Conservation (phyloP, 2,329 filamentous ascomycete genomes). For the Mycosphaerella sp. region DNA sequence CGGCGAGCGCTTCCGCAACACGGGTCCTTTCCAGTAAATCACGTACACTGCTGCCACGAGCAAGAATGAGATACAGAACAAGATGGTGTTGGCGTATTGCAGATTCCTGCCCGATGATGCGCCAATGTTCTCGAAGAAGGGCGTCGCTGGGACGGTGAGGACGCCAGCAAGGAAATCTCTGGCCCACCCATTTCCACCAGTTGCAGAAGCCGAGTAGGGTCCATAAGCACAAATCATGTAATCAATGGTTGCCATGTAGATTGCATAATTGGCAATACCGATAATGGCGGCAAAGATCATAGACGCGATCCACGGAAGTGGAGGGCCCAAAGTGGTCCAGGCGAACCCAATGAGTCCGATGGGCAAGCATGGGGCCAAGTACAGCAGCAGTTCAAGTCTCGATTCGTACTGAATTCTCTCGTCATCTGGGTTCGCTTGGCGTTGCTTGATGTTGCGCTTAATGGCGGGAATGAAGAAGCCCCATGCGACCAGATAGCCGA, state of each 20-base stretch:
- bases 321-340: constrained; percentile 61
- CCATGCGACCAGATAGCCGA: constrained; percentile 63
- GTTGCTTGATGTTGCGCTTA: constrained; percentile 48
- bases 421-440: constrained; percentile 45
- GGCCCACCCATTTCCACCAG: constrained; percentile 69
- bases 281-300: constrained; percentile 63
- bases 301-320: constrained; percentile 62
- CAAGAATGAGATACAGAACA: constrained; percentile 47
- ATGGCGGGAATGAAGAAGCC: constrained; percentile 52
- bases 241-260: constrained; percentile 66
- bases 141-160: constrained; percentile 62
- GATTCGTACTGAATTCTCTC: constrained; percentile 57
- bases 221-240: constrained; percentile 73
- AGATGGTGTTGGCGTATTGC: constrained; percentile 52
- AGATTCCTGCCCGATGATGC: constrained; percentile 37
- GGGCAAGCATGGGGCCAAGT: constrained; percentile 55
- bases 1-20: constrained; percentile 46
- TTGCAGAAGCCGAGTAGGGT: constrained; percentile 67
- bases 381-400: constrained; percentile 62
- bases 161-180: constrained; percentile 70
- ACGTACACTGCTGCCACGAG: constrained; percentile 52
- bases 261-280: constrained; percentile 59
- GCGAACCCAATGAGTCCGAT: constrained; percentile 68
- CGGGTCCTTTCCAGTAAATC: constrained; percentile 53
- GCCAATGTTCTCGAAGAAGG: constrained; percentile 48